Evolutionary conservation across 805 yeast species (phyloP).

Genomic region (Suhomyces sp.): DNA sequence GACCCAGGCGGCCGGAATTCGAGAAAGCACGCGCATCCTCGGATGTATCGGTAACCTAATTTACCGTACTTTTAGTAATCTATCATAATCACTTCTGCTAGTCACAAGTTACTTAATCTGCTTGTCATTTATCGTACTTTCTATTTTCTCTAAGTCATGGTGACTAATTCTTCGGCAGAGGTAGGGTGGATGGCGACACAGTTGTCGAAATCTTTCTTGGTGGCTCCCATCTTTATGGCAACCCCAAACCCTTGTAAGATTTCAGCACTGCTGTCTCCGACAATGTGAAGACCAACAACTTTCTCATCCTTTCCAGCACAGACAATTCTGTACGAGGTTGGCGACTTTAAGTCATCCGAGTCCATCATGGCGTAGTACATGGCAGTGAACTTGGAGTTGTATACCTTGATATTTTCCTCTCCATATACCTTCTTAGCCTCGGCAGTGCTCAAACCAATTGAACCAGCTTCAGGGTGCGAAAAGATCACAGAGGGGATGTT

Average conservation of each 20-base stretch:
- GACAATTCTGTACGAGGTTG: conserved; percentile 82
- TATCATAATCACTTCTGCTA: not conserved
- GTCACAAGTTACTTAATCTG: not conserved
- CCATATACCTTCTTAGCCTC: conserved; percentile 81
- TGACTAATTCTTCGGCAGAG: conserved; percentile 95
- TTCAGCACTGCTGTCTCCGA: conserved; percentile 89
- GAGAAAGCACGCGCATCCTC: not conserved
- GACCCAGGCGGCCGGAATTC: not conserved
- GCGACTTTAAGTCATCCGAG: conserved; percentile 64
- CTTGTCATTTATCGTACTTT: not conserved
- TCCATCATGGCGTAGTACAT: conserved; percentile 90
- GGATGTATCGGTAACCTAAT: not conserved
- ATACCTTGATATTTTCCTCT: conserved; percentile 71
- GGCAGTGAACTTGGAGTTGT: conserved; percentile 78
- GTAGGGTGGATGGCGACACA: conserved; percentile 99
- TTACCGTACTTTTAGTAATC: too few species aligned
- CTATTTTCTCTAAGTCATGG: conserved; percentile 46
- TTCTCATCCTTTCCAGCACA: conserved; percentile 80
- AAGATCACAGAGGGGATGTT: conserved; percentile 96
- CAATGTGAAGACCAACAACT: conserved; percentile 91
- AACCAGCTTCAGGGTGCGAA: conserved; percentile 96
- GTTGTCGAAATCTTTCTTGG: conserved; percentile 90
- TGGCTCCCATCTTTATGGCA: conserved; percentile 98
- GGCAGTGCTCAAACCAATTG: conserved; percentile 81
- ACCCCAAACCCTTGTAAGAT: conserved; percentile 98